Evolutionary conservation across 208 protist genomes (phyloP), one percentile per base, ranked within the genome.

Genomic region (Trypanosoma caninum): DNA sequence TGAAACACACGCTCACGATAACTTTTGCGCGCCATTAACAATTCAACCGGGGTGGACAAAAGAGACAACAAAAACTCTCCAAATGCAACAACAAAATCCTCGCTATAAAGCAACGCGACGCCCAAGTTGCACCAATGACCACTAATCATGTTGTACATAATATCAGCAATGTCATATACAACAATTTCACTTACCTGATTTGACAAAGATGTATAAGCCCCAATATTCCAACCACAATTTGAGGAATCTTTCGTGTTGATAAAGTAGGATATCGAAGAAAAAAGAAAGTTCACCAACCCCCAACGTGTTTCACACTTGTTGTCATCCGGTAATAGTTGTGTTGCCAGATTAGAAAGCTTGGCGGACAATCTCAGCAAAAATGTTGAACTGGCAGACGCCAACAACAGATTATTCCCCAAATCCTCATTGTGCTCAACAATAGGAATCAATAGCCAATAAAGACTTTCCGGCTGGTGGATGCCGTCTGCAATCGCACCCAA

Each of bases 51-150:
- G 1, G 74, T 80, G 27, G 72, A 74, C 27, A 82, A 70, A 18
- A 92, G 65, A n/a, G 89, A 40, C 57, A 85, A 65, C 20, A 92
- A 50, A 27, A 80, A 72, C 10, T 72, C 74, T 34, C 52, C 73
- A 65, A 91, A 85, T 25, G 84, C 76, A 33, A 84, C 67, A 8
- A 77, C 62, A 59, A 63, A 62, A 0, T 80, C 73, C 45, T 92
- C 78, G 55, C 41, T 52, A 63, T 93, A 95, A 48, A 80, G 73
- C 33, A 89, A 56, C 8, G 90, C 52, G 37, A 94, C 78, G 20
- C 89, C 89, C 7, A 92, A 53, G 50, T 92, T 91, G 59, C 80
- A 82, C 85, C 89, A 95, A 60, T 76, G 28, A 27, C 67, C 74
- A 28, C 45, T 63, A 76, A 87, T 87, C 41, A 92, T 54, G 23